phyloP scores from a whole-genome alignment of 495 filamentous ascomycete species.

The Xylaria sp. region DNA sequence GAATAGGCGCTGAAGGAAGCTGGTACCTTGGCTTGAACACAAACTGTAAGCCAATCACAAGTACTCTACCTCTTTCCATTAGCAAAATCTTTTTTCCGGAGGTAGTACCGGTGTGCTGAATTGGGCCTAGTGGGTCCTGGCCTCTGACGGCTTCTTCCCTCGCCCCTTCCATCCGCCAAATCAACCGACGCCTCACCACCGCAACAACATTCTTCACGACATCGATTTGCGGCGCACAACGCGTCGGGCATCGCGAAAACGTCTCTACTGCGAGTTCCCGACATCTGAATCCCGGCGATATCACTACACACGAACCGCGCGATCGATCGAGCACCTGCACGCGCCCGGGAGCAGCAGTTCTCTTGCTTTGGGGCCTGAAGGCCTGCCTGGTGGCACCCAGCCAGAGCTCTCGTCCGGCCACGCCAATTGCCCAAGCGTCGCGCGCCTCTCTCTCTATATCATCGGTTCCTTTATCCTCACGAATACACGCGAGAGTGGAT shows the following conservation, averaged over 20 bases:
- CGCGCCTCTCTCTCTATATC: slow-evolving; percentile 19
- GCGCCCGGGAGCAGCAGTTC: slow-evolving; percentile 41
- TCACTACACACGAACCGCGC: slow-evolving; percentile 2
- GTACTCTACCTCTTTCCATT: slow-evolving; percentile 24
- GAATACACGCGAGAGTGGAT: slow-evolving; percentile 14
- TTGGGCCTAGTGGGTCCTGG: slow-evolving; percentile 29
- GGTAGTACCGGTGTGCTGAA: slow-evolving; percentile 27
- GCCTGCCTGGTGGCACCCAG: slow-evolving; percentile 28
- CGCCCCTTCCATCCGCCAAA: slow-evolving; percentile 18
- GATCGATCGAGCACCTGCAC: slow-evolving; percentile 27
- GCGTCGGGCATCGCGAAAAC: slow-evolving; percentile 30
- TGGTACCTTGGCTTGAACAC: neutral
- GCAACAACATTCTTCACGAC: slow-evolving; percentile 29
- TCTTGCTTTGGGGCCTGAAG: slow-evolving; percentile 37
- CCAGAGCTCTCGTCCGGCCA: slow-evolving; percentile 16
- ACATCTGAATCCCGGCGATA: slow-evolving; percentile 19
- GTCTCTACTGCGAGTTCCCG: slow-evolving; percentile 17
- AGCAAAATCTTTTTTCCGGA: slow-evolving; percentile 37
- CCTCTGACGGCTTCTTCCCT: slow-evolving; percentile 28
- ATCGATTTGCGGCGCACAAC: slow-evolving; percentile 25
- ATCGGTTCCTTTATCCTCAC: slow-evolving; percentile 16
- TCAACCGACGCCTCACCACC: slow-evolving; percentile 22
- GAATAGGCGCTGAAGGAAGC: neutral
- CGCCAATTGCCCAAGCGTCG: neutral
- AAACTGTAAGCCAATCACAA: neutral